Evolutionary conservation across 805 yeast species (phyloP), one percentile per base, ranked within the genome.

Genomic region (Metschnikowia kunwiensis): DNA sequence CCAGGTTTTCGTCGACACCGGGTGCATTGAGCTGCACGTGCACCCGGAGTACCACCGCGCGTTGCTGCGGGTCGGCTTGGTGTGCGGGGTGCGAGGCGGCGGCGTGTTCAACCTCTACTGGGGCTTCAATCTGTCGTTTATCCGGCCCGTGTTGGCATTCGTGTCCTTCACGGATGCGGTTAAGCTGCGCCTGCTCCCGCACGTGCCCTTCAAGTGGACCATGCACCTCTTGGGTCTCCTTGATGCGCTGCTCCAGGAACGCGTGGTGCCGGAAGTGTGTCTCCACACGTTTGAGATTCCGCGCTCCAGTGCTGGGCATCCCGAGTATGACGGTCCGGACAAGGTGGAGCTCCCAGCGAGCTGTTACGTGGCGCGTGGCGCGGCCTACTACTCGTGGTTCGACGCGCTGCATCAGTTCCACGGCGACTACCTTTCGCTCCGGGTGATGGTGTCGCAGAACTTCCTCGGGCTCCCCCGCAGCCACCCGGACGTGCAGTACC

Each of bases 21-120:
- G 68, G 3, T 53, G 55, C 36, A 59, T 58, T 21, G 49, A 48
- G 29, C 46, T 38, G 12, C 45, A 42, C 10, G 28, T 35, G 16
- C 60, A 58, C 35, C 57, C 58, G 2, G 61, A 47, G 18, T 65
- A 59, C 43, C 59, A 61, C 38, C 60, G 56, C 17, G 60, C 66
- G 5, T 48, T 65, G 12, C 50, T 49, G 14, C 42, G 54, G 13
- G 51, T 51, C 4, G 60, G 63, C 17, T 36, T 65, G 26, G 38
- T 63, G 14, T 45, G 54, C 5, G 36, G 43, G 1, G 30, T 30
- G 16, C 27, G 29, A 2, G 47, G 40, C 5, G 44, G 33, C 32
- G 27, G 35, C 10, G 49, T 48, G 11, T 63, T 62, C 46, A 64
- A 64, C 40, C 34, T 65, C 17, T 64, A 50, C 39, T 49, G 60